Base-by-base conservation (phyloP, 2,329 filamentous ascomycete genomes). In the Leptographium radiaticola region DNA sequence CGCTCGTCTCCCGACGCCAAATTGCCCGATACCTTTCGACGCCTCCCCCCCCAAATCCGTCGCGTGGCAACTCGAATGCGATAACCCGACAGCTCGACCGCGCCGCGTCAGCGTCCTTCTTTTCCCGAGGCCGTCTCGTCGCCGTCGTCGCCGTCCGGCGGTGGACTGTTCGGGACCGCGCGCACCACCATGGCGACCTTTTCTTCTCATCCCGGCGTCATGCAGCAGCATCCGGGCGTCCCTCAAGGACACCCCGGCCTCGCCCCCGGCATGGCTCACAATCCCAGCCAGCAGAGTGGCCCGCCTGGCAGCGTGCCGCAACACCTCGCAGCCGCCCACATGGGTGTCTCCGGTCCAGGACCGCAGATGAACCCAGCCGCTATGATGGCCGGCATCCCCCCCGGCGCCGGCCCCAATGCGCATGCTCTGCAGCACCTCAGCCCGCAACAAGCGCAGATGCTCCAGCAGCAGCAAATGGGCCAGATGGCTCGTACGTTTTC, bases 371-470 rank as follows among this genome's bases (percentile, higher is more conserved):
- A 81, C 65, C 83, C 86, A 62, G 79, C 78, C 33, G 77, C 81
- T 54, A 79, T 89, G 75, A 88, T 90, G 84, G 79, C 72, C 59
- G 83, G 79, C 55, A 87, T 90, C 81, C 84, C 85, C 58, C 84
- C 83, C 34, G 80, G 84, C 57, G 75, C 74, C 53, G 72, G 71
- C 53, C 79, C 79, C 55, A 85, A 81, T 67, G 77, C 79, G 56
- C 85, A 88, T 68, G 83, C 83, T 18, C 70, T 89, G 62, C 83
- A 84, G 64, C 86, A 90, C 64, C 66, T 89, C 53, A 86, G 75
- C 63, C 83, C 84, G 44, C 74, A 71, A 52, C 75, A 77, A 62
- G 70, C 71, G 56, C 78, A 80, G 59, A 70, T 82, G 64, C 75
- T 81, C 56, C 79, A 79, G 54, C 77, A 79, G 57, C 77, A 79